phyloP scores from a whole-genome alignment of 2,329 filamentous ascomycete genomes.

The Fusarium hainanense region DNA sequence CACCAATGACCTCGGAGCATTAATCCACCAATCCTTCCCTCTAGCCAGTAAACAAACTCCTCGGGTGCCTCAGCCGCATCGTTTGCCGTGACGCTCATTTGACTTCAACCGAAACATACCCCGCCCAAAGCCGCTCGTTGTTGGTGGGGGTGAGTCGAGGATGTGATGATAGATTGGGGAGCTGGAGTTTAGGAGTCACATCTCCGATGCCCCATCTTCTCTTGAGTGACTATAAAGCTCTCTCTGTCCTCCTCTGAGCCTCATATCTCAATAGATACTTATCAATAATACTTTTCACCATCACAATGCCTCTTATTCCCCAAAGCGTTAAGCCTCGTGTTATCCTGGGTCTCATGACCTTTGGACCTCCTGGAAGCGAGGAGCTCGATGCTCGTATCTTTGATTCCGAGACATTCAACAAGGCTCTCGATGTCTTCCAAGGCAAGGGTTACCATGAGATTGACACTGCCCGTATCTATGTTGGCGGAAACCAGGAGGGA shows the following conservation, averaged over 20 bases:
- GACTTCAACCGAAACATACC: conserved; percentile 19
- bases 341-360: conserved; percentile 89
- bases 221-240: conserved; percentile 17
- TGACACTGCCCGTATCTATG: conserved; percentile 83
- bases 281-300: not conserved
- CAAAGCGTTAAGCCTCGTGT: conserved; percentile 68
- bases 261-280: not conserved
- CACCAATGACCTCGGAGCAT: not conserved
- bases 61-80: conserved; percentile 5
- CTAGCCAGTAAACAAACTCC: not conserved
- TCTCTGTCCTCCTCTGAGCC: not conserved
- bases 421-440: conserved; percentile 79
- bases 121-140: conserved; percentile 28
- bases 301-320: conserved; percentile 60
- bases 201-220: conserved; percentile 17
- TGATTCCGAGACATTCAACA: conserved; percentile 72
- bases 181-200: conserved; percentile 40
- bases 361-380: conserved; percentile 71
- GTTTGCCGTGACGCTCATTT: conserved; percentile 2
- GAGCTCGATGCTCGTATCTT: conserved; percentile 77
- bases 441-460: conserved; percentile 84
- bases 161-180: conserved; percentile 19
- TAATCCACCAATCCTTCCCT: conserved; percentile 1
- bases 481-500: conserved; percentile 78
- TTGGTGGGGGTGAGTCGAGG: conserved; percentile 26